Base-by-base conservation (phyloP, 2,329 filamentous ascomycete species). In the Akanthomyces muscarius region DNA sequence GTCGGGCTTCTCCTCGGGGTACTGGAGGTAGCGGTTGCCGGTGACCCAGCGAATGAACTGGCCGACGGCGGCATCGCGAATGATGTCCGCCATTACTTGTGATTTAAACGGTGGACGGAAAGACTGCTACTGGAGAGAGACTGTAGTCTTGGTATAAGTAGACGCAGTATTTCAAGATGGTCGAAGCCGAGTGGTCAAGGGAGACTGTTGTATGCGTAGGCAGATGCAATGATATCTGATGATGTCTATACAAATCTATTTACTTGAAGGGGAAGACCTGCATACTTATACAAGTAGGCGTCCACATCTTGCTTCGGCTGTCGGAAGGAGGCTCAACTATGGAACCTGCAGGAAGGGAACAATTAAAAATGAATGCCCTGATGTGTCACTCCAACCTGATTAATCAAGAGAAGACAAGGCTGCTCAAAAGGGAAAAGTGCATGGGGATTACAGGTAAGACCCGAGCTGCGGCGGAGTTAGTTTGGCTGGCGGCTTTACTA, bases 21-120 rank as follows among this genome's bases (percentile, higher is more conserved):
- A 88, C 63, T 80, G 77, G 14, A 88, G 75, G 50, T 82, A 69
- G 48, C 73, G 78, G 69, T 85, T 85, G 38, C 73, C 72, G 3
- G 84, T 84, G 61, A 81, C 56, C 67, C 77, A 83, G 67, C 86
- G 80, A 66, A 88, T 78, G 55, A 86, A 67, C 67, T 87, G 84
- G 67, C 86, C 86, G 65, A 86, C 68, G 33, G 85, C 79, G 64
- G 85, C 79, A 63, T 87, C 85, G 70, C 84, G 76, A 63, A 87
- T 69, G 25, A 73, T 48, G 58, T 74, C 74, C 59, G 69, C 69
- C 70, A 75, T 70, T 44, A n/a, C 10, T 13, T 33, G 16, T 36
- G 33, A 8, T 59, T 47, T 60, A 52, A 56, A 50, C 13, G 30
- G 36, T 61, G 47, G 25, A 23, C 8, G 18, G 21, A 21, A 11